phyloP scores from a whole-genome alignment of 2,329 filamentous ascomycete genomes.

The Chrysosporium queenslandicum region DNA sequence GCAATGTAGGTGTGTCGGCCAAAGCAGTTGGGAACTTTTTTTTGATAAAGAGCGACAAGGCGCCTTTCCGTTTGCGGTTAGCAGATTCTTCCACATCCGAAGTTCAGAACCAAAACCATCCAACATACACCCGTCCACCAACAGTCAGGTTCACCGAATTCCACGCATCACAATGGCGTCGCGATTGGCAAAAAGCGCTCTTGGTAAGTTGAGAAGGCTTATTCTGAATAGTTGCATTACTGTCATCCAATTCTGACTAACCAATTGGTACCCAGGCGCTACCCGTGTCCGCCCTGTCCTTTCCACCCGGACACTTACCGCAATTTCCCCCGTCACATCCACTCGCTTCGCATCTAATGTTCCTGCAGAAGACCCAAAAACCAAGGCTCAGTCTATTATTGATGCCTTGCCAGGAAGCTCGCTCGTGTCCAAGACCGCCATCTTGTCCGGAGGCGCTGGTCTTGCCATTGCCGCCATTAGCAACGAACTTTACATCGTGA shows the following conservation, averaged over 20 bases:
- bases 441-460: constrained; percentile 86
- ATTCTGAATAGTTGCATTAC: background rate
- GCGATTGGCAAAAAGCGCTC: constrained; percentile 87
- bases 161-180: constrained; percentile 75
- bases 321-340: constrained; percentile 59
- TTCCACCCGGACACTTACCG: constrained; percentile 63
- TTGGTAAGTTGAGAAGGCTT: constrained; percentile 58
- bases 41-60: background rate
- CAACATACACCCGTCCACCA: constrained; percentile 19
- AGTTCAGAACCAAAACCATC: constrained; percentile 9
- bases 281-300: constrained; percentile 78
- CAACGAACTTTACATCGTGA: constrained; percentile 99
- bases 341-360: constrained; percentile 65
- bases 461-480: constrained; percentile 89
- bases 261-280: constrained; percentile 54
- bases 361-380: constrained; percentile 80
- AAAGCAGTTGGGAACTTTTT: background rate
- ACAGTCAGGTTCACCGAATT: constrained; percentile 29
- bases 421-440: constrained; percentile 89
- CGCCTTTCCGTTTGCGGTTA: constrained; percentile 10
- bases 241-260: background rate
- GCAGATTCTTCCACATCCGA: constrained; percentile 4
- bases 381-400: constrained; percentile 91
- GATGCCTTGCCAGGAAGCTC: constrained; percentile 87
- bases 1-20: background rate